These are phyloP conservation scores for Astragalus membranaceus DNA, from an alignment of 306 rosid genomes.

Conservation along the genomic window DNA sequence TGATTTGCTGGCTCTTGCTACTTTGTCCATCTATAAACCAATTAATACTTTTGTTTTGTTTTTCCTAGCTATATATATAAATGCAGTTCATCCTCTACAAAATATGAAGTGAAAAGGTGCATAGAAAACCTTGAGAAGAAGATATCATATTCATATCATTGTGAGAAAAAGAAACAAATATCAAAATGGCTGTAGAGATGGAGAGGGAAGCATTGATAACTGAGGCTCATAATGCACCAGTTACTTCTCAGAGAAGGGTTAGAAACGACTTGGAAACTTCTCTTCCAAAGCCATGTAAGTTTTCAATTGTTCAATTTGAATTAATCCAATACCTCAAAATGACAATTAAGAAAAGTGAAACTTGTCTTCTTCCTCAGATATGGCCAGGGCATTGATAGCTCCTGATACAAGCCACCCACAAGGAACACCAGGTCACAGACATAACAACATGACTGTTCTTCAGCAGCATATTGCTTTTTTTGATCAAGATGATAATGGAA, in stretches of 20 bases:
- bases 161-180: neutral
- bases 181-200: constrained; percentile 31
- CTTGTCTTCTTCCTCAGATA: constrained; percentile 27
- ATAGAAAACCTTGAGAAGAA: constrained; percentile 1
- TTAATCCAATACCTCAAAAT: neutral
- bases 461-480: constrained; percentile 79
- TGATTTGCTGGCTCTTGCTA: constrained; percentile 20
- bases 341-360: neutral
- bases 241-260: constrained; percentile 56
- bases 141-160: too few relatives aligned
- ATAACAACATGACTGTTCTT: constrained; percentile 58
- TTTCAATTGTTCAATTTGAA: neutral
- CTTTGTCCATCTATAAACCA: neutral
- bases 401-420: constrained; percentile 63
- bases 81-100: neutral
- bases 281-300: constrained; percentile 71
- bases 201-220: constrained; percentile 54
- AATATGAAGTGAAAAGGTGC: neutral
- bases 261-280: constrained; percentile 61
- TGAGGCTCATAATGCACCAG: constrained; percentile 53
- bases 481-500: constrained; percentile 72
- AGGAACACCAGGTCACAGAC: constrained; percentile 62
- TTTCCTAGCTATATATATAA: neutral
- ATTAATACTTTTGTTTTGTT: neutral
- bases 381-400: constrained; percentile 67